phyloP scores from a whole-genome alignment of 352 stramenopile genomes.

The Globisporangium apiculatum region DNA sequence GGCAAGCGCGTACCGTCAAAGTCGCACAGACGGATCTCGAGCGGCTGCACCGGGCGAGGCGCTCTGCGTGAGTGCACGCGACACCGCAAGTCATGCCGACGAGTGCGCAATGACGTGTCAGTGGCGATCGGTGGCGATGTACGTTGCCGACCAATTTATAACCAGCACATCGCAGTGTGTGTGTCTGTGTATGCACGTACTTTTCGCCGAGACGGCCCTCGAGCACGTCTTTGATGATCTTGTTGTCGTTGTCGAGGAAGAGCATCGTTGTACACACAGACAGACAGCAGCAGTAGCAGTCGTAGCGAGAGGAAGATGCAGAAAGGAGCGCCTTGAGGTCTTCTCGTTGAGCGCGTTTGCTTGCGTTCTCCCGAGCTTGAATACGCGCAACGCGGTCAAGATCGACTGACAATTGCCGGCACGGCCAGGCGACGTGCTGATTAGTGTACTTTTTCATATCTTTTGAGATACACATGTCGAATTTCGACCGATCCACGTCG shows the following conservation, averaged over 20 bases:
- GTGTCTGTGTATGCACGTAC: constrained; percentile 24
- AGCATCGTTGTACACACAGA: constrained; percentile 32
- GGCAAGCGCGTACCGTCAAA: constrained; percentile 59
- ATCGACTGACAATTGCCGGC: not conserved
- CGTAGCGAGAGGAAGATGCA: not conserved
- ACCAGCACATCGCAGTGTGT: too few species aligned
- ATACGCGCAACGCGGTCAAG: not conserved
- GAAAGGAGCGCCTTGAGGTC: too few species aligned
- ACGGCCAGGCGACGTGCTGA: not conserved
- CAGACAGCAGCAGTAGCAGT: too few species aligned
- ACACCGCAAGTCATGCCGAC: not conserved
- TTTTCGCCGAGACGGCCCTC: constrained; percentile 58
- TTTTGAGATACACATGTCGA: too few species aligned
- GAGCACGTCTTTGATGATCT: constrained; percentile 85
- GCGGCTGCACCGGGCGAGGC: constrained; percentile 58
- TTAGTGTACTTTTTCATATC: not conserved
- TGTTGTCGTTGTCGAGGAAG: constrained; percentile 83
- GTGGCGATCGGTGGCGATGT: too few species aligned
- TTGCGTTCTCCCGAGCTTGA: not conserved
- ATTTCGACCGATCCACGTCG: too few species aligned
- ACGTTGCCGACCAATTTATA: too few species aligned
- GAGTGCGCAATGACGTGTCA: not conserved
- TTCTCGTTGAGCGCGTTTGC: not conserved
- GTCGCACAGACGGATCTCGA: constrained; percentile 77
- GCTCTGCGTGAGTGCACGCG: constrained; percentile 28